A percentile compares a stretch with the other conserved stretches of the same genome.
phyloP scores from a whole-genome alignment of 495 filamentous ascomycete genomes.

The Lepraria neglecta region DNA sequence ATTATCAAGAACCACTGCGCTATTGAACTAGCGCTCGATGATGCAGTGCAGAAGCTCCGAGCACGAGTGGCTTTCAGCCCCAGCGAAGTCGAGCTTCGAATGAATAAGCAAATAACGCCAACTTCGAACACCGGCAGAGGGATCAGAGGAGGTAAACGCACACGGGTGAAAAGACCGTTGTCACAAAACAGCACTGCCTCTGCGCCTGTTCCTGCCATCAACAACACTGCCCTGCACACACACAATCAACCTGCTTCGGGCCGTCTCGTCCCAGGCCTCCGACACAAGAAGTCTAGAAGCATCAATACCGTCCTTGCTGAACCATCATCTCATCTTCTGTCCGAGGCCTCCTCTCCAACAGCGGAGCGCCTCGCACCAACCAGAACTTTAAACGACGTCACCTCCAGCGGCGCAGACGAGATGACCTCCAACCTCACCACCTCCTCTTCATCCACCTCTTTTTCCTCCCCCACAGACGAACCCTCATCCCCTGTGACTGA shows the following conservation, averaged over 20 bases:
- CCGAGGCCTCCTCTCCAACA: not conserved
- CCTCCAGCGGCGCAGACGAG: conserved; percentile 26
- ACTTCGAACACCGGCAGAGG: conserved; percentile 10
- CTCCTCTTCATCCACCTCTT: conserved; percentile 26
- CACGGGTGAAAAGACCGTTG: conserved; percentile 17
- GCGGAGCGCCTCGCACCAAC: not conserved
- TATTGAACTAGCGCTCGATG: conserved; percentile 80
- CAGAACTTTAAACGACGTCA: conserved; percentile 17
- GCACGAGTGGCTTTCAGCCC: conserved; percentile 74
- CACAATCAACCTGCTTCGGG: conserved; percentile 10
- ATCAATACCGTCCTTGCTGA: conserved; percentile 19
- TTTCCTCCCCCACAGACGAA: conserved; percentile 21
- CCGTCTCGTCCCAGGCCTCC: conserved; percentile 13
- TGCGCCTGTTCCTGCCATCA: conserved; percentile 13
- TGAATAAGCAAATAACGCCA: conserved; percentile 12
- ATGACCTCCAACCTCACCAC: conserved; percentile 24
- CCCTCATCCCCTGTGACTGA: conserved; percentile 17
- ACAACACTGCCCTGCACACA: conserved; percentile 8
- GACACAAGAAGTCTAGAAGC: conserved; percentile 27
- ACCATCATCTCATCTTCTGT: not conserved
- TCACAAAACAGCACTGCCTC: conserved; percentile 25
- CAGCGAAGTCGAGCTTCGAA: conserved; percentile 55
- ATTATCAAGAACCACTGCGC: conserved; percentile 76
- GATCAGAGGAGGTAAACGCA: conserved; percentile 18
- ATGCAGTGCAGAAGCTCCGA: conserved; percentile 69